Evolutionary conservation across 768 basidiomycete species (phyloP).

Genomic region (Tulasnella sp.): DNA sequence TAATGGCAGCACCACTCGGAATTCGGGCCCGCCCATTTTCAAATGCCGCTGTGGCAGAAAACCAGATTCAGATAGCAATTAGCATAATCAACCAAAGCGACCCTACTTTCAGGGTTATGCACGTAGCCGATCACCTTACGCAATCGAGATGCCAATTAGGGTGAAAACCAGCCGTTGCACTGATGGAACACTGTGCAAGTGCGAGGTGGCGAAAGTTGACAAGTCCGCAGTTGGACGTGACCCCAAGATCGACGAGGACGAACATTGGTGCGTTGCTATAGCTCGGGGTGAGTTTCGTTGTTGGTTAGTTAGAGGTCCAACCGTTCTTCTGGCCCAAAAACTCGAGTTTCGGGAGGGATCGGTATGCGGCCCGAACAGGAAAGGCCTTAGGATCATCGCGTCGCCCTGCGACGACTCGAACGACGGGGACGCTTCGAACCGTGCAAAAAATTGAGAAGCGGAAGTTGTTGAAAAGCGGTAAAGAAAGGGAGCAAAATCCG

Average conservation of each 20-base stretch:
- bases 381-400: not conserved
- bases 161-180: not conserved
- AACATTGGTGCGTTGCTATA: not conserved
- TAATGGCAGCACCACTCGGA: slow-evolving; percentile 8
- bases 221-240: too few relatives aligned
- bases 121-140: slow-evolving; percentile 8
- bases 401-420: not conserved
- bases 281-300: not conserved
- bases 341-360: not conserved
- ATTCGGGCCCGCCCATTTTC: not conserved
- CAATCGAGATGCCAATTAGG: slow-evolving; percentile 17
- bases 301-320: not conserved
- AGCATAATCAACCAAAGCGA: not conserved
- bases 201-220: not conserved
- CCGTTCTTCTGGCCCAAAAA: not conserved
- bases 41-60: not conserved
- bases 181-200: not conserved
- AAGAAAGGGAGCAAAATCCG: not conserved
- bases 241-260: too few relatives aligned
- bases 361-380: not conserved
- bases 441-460: not conserved
- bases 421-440: not conserved
- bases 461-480: not conserved
- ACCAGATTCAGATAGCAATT: not conserved
- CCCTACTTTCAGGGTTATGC: not conserved